Evolutionary conservation across 495 filamentous ascomycete species (phyloP), one percentile per base, ranked within the genome.

Genomic region (Annulohypoxylon maeteangense): DNA sequence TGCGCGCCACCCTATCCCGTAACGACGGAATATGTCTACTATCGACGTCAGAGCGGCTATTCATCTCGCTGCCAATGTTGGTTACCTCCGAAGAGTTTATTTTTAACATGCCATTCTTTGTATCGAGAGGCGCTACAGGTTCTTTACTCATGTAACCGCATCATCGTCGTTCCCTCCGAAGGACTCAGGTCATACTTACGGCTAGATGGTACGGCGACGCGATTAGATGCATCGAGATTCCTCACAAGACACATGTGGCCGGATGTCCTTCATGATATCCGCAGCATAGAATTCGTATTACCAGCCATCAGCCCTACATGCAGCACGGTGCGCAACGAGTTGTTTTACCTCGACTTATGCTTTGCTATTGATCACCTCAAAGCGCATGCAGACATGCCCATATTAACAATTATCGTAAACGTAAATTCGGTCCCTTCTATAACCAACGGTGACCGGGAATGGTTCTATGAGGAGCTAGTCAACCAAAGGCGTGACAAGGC

Each of bases 61-160:
- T 62, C 58, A 20, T 62, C 58, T 23, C 58, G 16, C 10, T 62
- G 58, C 29, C 42, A 62, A 20, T 62, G 58, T 44, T 62, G 58
- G 58, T 27, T 23, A 20, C 7, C 44, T 4, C 42, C 58, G 29
- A 48, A 11, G 34, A 27, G 1, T 50, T 11, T 62, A 48, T n/a
- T 62, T 34, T 36, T 38, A 23, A 27, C 14, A 16, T 50, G n/a
- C 20, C 58, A 44, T 10, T 34, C 44, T 5, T 50, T 62, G 5
- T 50, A 50, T 42, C 25, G 18, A 38, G 42, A 62, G 25, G 58
- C 58, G 1, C 2, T 29, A 29, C 27, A 29, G 6, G 27, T 29
- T 29, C 27, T 29, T 29, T 29, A 29, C 27, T 29, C 27, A 29
- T 29, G 27, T 29, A 29, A 29, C 27, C 27, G 27, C 27, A 6